These are phyloP conservation scores for Nannochloropsis gaditana DNA, from an alignment of 108 stramenopile genomes.

Conservation along the genomic window DNA sequence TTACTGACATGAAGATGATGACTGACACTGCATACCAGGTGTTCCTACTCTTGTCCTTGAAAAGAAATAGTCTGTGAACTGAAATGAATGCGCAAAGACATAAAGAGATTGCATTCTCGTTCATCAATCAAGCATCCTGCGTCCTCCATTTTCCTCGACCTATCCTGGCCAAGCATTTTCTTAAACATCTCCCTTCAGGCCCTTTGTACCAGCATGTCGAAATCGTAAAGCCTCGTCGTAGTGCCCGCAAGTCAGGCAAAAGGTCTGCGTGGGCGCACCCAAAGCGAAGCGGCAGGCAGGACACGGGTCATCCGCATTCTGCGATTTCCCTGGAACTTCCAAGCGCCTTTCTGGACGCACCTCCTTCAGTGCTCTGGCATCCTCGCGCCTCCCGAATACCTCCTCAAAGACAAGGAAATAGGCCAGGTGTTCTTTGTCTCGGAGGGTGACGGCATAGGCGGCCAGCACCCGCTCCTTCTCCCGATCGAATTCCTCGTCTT, in stretches of 20 bases:
- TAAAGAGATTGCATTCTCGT: neutral
- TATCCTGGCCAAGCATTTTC: neutral
- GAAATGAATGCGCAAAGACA: too few relatives aligned
- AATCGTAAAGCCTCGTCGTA: neutral
- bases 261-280: neutral
- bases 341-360: neutral
- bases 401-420: constrained; percentile 21
- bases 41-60: too few relatives aligned
- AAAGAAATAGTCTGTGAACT: too few relatives aligned
- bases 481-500: neutral
- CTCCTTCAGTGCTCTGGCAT: neutral
- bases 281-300: neutral
- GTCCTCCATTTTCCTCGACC: neutral
- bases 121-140: neutral
- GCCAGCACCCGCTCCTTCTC: constrained; percentile 20
- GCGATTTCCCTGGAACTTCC: neutral
- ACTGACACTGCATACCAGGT: too few relatives aligned
- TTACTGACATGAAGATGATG: too few relatives aligned
- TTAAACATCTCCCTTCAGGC: neutral
- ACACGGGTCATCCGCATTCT: neutral
- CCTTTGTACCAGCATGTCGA: neutral
- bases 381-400: neutral
- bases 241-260: neutral
- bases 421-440: constrained; percentile 29
- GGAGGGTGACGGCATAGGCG: neutral